Evolutionary conservation across 1,139 yeast genomes (phyloP).

Genomic region (Diutina neorugosa): DNA sequence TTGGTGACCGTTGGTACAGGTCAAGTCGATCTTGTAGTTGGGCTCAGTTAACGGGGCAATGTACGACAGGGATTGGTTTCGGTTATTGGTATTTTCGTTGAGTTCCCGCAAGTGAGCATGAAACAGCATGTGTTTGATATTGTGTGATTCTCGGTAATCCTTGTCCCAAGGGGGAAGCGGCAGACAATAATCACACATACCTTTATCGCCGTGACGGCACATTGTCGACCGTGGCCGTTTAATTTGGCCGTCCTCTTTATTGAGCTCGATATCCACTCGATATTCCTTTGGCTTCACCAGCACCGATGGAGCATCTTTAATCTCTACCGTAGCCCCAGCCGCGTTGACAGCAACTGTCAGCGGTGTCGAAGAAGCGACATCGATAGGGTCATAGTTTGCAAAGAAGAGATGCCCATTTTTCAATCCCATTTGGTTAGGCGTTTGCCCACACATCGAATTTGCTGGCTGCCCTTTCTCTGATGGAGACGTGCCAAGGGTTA

Average conservation of each 20-base stretch:
- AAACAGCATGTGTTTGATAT: constrained; percentile 80
- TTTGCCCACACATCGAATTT: not conserved
- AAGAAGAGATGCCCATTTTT: not conserved
- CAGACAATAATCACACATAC: constrained; percentile 96
- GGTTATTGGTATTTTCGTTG: constrained; percentile 46
- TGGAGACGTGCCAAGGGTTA: not conserved
- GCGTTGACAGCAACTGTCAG: constrained; percentile 6
- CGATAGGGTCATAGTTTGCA: not conserved
- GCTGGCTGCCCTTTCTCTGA: not conserved
- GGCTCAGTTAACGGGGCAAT: constrained; percentile 75
- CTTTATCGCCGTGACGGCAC: constrained; percentile 84
- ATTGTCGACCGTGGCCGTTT: constrained; percentile 46
- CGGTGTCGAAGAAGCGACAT: not conserved
- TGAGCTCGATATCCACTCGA: constrained; percentile 58
- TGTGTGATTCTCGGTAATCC: constrained; percentile 59
- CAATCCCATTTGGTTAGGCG: not conserved
- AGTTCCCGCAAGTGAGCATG: constrained; percentile 72
- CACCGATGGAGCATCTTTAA: constrained; percentile 10
- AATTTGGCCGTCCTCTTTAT: constrained; percentile 61
- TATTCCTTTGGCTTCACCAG: constrained; percentile 21
- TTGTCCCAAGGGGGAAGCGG: constrained; percentile 94
- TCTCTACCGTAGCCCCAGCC: constrained; percentile 4
- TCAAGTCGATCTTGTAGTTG: constrained; percentile 46
- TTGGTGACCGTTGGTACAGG: constrained; percentile 72
- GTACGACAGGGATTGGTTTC: constrained; percentile 47